phyloP scores from a whole-genome alignment of 805 yeast species.

The Saturnispora sekii region DNA sequence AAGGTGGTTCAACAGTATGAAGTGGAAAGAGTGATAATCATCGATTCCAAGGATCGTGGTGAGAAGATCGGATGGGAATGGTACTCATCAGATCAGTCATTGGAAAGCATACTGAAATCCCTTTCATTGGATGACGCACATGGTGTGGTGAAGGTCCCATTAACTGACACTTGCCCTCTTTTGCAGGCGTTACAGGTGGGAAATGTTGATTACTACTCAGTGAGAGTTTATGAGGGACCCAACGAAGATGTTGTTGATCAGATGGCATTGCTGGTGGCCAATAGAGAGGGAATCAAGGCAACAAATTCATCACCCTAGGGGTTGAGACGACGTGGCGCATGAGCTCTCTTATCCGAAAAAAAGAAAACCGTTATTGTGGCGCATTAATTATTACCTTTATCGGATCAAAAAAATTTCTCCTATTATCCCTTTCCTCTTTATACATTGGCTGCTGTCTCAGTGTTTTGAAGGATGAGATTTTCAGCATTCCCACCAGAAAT shows the following conservation, averaged over 20 bases:
- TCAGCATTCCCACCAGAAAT: background rate
- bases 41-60: slow-evolving; percentile 10
- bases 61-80: slow-evolving; percentile 6
- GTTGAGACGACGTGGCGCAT: too few relatives aligned
- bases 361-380: too few relatives aligned
- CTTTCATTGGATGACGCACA: background rate
- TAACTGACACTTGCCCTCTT: background rate
- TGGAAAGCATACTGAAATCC: background rate
- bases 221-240: slow-evolving; percentile 12
- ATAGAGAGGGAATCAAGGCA: background rate
- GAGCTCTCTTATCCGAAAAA: too few relatives aligned
- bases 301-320: too few relatives aligned
- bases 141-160: background rate
- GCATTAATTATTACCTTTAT: too few relatives aligned
- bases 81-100: background rate
- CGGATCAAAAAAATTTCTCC: too few relatives aligned
- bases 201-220: slow-evolving; percentile 7
- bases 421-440: background rate
- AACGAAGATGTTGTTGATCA: slow-evolving; percentile 6
- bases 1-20: background rate
- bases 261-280: slow-evolving; percentile 1
- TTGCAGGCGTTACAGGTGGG: background rate
- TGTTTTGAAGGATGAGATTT: background rate
- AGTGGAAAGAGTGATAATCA: slow-evolving; percentile 4
- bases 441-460: background rate